phyloP scores from a whole-genome alignment of 192 early-diverging fungal species.

The Spizellomyces sp. region DNA sequence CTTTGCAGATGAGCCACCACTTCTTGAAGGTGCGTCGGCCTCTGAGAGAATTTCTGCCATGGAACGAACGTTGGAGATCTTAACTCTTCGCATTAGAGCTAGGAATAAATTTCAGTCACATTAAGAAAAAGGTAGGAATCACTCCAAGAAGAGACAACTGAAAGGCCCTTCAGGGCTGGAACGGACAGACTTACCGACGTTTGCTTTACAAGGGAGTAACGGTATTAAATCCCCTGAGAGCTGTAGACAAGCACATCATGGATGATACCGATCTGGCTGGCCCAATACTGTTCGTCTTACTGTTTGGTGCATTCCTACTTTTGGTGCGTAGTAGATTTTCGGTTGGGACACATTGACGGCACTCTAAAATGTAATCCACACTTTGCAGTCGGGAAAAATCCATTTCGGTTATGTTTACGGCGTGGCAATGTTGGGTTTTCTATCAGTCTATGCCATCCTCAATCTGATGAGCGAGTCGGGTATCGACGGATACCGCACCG shows the following conservation, averaged over 20 bases:
- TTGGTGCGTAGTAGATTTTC: slow-evolving; percentile 51
- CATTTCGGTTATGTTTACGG: slow-evolving; percentile 99
- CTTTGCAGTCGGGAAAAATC: slow-evolving; percentile 76
- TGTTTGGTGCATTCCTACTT: slow-evolving; percentile 88
- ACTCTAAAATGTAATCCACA: neutral
- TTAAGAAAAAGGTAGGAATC: slow-evolving; percentile 71
- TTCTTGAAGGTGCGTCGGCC: slow-evolving; percentile 73
- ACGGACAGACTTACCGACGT: too few species aligned
- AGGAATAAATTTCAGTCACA: slow-evolving; percentile 92
- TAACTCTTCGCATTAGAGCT: slow-evolving; percentile 65
- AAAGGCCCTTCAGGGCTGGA: neutral
- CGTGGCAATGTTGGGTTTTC: slow-evolving; percentile 83
- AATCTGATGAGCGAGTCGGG: slow-evolving; percentile 93
- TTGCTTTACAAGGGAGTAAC: slow-evolving; percentile 59
- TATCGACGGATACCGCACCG: slow-evolving; percentile 83
- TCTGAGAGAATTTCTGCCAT: neutral
- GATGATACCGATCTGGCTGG: slow-evolving; percentile 97
- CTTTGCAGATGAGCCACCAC: slow-evolving; percentile 87
- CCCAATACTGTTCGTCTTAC: slow-evolving; percentile 86
- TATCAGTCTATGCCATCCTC: slow-evolving; percentile 82
- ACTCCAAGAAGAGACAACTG: neutral
- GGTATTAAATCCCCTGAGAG: slow-evolving; percentile 78
- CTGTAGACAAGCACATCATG: slow-evolving; percentile 75
- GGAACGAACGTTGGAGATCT: neutral
- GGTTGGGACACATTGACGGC: too few species aligned